phyloP scores from a whole-genome alignment of 768 basidiomycete genomes.

The Serendipita indica region DNA sequence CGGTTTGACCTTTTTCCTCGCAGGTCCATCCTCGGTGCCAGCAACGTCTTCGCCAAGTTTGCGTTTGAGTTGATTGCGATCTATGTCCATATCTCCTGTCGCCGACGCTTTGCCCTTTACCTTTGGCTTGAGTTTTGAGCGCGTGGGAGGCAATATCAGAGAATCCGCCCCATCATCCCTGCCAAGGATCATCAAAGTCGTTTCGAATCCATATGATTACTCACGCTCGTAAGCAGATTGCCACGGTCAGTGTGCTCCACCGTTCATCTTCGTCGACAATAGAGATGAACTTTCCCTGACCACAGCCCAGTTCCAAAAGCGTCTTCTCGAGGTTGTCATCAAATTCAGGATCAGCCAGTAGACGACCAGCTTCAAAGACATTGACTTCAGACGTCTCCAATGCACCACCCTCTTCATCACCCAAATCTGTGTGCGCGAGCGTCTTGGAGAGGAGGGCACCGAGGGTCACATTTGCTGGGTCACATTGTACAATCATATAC shows the following conservation, averaged over 20 bases:
- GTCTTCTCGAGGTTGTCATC: constrained; percentile 76
- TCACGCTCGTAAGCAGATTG: constrained; percentile 53
- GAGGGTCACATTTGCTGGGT: constrained; percentile 51
- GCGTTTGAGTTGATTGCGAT: constrained; percentile 21
- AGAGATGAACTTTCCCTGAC: constrained; percentile 71
- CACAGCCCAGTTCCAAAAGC: constrained; percentile 65
- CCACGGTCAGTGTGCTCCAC: constrained; percentile 55
- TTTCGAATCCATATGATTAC: not conserved
- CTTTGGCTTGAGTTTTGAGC: not conserved
- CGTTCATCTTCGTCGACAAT: constrained; percentile 82
- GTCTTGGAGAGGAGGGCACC: constrained; percentile 58
- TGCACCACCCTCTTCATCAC: constrained; percentile 23
- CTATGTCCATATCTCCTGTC: constrained; percentile 26
- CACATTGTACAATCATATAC: constrained; percentile 61
- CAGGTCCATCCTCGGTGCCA: not conserved
- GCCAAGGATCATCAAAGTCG: not conserved
- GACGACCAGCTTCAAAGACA: constrained; percentile 73
- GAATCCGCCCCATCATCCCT: not conserved
- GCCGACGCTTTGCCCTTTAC: constrained; percentile 39
- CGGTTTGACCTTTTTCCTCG: constrained; percentile 1
- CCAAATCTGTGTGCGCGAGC: constrained; percentile 32
- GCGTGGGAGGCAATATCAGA: not conserved
- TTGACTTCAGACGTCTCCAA: constrained; percentile 45
- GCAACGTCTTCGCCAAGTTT: not conserved
- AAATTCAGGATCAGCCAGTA: constrained; percentile 88